Conservation (phyloP, 2,329 filamentous ascomycete genomes). For the Triangularia verruculosa region DNA sequence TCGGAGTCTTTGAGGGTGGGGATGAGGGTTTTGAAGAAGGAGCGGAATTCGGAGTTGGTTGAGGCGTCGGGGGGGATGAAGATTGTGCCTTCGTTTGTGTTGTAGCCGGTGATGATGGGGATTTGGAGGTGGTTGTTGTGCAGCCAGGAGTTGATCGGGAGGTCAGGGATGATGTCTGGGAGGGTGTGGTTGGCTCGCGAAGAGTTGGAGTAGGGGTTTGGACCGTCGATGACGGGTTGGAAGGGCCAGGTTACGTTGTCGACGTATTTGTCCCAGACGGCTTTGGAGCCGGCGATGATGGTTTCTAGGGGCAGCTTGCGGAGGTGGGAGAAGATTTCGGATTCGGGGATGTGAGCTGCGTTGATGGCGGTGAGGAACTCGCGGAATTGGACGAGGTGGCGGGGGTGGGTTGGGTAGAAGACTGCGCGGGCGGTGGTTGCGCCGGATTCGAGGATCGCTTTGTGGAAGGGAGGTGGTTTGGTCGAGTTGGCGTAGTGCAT, state of each 20-base stretch:
- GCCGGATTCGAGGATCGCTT: conserved; percentile 57
- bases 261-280: conserved; percentile 44
- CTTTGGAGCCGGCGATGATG: conserved; percentile 41
- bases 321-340: conserved; percentile 51
- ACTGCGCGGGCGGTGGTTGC: conserved; percentile 54
- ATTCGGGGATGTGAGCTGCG: conserved; percentile 47
- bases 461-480: conserved; percentile 47
- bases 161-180: conserved; percentile 51
- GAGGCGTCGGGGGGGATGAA: conserved; percentile 56
- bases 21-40: conserved; percentile 61
- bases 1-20: conserved; percentile 53
- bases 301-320: conserved; percentile 39
- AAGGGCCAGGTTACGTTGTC: conserved; percentile 57
- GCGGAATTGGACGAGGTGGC: conserved; percentile 54
- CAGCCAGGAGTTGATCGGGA: conserved; percentile 59
- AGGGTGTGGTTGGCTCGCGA: conserved; percentile 11
- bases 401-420: conserved; percentile 50
- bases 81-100: conserved; percentile 64
- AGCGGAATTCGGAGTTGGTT: conserved; percentile 50
- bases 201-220: conserved; percentile 27
- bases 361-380: conserved; percentile 53
- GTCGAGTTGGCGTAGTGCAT: conserved; percentile 43
- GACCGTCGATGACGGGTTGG: conserved; percentile 64
- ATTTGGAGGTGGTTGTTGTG: conserved; percentile 51
- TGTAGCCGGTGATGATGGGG: conserved; percentile 67